Conservation (phyloP, 352 stramenopile genomes). For the Phytophthora ohioensis region DNA sequence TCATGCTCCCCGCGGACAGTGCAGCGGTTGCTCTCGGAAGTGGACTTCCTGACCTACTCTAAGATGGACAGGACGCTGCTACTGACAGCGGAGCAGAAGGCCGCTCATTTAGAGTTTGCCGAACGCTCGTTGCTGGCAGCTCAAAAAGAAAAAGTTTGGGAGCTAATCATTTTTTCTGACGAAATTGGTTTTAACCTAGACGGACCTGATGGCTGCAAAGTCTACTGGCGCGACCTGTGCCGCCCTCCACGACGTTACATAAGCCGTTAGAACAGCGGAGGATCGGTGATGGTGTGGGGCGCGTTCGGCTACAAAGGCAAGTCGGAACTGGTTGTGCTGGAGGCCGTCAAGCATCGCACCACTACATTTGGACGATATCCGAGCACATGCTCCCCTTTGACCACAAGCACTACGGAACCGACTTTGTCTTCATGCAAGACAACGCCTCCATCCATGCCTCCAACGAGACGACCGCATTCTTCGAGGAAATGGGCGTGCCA, state of each 20-base stretch:
- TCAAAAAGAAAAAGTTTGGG: too few species aligned
- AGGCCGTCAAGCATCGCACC: not conserved
- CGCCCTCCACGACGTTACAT: not conserved
- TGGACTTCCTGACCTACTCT: too few species aligned
- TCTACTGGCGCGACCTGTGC: not conserved
- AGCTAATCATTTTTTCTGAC: not conserved
- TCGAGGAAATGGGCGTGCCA: slow-evolving; percentile 2
- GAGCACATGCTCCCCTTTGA: slow-evolving; percentile 22
- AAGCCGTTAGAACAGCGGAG: not conserved
- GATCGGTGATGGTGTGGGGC: not conserved
- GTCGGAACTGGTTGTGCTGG: not conserved
- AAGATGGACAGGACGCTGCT: too few species aligned
- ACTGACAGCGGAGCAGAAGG: too few species aligned
- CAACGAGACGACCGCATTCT: slow-evolving; percentile 7
- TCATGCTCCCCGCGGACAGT: too few species aligned
- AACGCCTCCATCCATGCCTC: slow-evolving; percentile 32
- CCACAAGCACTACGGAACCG: slow-evolving; percentile 15
- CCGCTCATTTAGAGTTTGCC: too few species aligned
- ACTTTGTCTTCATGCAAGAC: slow-evolving; percentile 35
- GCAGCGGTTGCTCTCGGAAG: too few species aligned
- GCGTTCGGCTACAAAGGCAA: not conserved
- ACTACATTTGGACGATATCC: not conserved
- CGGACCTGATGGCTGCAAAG: not conserved
- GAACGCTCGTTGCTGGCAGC: too few species aligned
- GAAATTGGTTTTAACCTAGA: not conserved